Evolutionary conservation across 495 filamentous ascomycete species (phyloP).

Genomic region (Penicillium taxi): DNA sequence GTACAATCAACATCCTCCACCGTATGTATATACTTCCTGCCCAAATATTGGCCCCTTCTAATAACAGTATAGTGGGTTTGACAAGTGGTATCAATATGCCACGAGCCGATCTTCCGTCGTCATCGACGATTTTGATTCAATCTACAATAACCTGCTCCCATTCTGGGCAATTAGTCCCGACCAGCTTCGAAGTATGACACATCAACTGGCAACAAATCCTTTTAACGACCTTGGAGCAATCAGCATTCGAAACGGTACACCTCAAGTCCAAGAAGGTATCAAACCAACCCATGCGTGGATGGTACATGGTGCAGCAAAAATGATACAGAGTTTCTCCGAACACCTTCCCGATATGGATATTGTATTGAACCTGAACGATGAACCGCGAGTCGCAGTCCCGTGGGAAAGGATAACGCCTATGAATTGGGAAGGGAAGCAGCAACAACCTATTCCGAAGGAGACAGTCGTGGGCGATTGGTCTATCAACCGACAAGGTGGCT

Average conservation of each 20-base stretch:
- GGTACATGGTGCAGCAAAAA: slow-evolving; percentile 49
- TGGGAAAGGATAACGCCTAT: slow-evolving; percentile 48
- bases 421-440: slow-evolving; percentile 27
- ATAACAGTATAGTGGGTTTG: slow-evolving; percentile 29
- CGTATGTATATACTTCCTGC: slow-evolving; percentile 17
- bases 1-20: slow-evolving; percentile 44
- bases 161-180: slow-evolving; percentile 63
- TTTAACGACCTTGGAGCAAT: slow-evolving; percentile 44
- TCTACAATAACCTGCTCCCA: slow-evolving; percentile 59
- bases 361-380: slow-evolving; percentile 70
- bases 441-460: slow-evolving; percentile 14
- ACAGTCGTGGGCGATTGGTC: slow-evolving; percentile 27
- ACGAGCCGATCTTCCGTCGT: slow-evolving; percentile 52
- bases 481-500: slow-evolving; percentile 26
- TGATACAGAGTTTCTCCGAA: slow-evolving; percentile 61
- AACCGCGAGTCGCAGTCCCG: slow-evolving; percentile 66
- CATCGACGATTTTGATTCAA: slow-evolving; percentile 70
- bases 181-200: slow-evolving; percentile 46
- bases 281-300: slow-evolving; percentile 49
- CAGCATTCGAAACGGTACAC: slow-evolving; percentile 40
- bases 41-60: slow-evolving; percentile 1
- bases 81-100: slow-evolving; percentile 68
- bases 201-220: slow-evolving; percentile 37
- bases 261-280: slow-evolving; percentile 35
- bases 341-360: slow-evolving; percentile 74